These are phyloP conservation scores for Kregervanrija pseudodelftensis DNA, from an alignment of 805 yeast genomes.

Conservation along the genomic window DNA sequence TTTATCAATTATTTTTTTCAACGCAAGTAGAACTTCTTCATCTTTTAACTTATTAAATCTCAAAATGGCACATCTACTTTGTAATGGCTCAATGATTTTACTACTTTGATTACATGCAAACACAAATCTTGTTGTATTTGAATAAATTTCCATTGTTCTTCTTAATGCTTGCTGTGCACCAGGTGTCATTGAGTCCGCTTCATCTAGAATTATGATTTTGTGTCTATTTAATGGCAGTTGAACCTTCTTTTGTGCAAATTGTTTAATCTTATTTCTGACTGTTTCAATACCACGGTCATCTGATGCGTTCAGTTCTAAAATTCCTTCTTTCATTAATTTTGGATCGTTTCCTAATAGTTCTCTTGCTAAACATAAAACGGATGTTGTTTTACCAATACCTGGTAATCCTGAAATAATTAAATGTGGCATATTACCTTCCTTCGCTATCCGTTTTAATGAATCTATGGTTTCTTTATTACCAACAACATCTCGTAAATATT, in stretches of 20 bases:
- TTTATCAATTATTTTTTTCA: conserved; percentile 58
- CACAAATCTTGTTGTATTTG: conserved; percentile 96
- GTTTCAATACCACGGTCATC: conserved; percentile 98
- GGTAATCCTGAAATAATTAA: conserved; percentile 93
- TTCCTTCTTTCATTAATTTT: conserved; percentile 52
- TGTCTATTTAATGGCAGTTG: conserved; percentile 83
- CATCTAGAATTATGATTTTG: conserved; percentile 88
- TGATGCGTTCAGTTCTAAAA: conserved; percentile 87
- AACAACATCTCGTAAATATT: conserved; percentile 71
- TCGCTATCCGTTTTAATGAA: conserved; percentile 73
- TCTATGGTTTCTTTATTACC: conserved; percentile 90
- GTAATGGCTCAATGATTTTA: conserved; percentile 94
- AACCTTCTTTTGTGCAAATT: conserved; percentile 92
- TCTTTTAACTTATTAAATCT: conserved; percentile 77
- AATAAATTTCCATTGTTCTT: conserved; percentile 90
- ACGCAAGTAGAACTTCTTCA: conserved; percentile 72
- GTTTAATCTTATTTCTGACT: conserved; percentile 87
- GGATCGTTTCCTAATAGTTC: conserved; percentile 64
- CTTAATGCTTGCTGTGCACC: conserved; percentile 95
- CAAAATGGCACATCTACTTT: conserved; percentile 91
- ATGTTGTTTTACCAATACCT: conserved; percentile 96
- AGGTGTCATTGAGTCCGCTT: conserved; percentile 95
- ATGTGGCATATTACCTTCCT: conserved; percentile 96
- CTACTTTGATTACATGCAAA: conserved; percentile 94
- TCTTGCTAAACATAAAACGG: conserved; percentile 82